Base-by-base conservation (phyloP, 1,284 basidiomycete species). In the Garcileccinum viscosum region DNA sequence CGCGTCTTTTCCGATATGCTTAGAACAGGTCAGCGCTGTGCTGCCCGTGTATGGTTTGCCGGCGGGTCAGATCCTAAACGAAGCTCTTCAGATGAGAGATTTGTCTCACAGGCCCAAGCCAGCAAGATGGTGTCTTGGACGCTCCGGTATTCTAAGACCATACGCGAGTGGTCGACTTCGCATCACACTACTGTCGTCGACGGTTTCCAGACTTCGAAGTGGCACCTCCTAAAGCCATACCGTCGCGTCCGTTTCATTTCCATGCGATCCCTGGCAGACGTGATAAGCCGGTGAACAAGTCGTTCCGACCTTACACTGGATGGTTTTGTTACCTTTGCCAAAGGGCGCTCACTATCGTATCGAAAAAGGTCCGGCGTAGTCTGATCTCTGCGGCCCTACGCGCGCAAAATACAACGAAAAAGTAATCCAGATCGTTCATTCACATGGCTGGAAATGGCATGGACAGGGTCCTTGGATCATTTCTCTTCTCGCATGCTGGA, bases 261-360 rank as follows among this genome's bases (percentile, higher is more conserved):
- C 32, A 22, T 30, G 56, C 42, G 24, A 47, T 47, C 30, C 24
- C 62, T 67, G 37, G 59, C 61, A 8, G 61, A 53, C 42, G 19
- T 27, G 33, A 65, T 53, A 27, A 56, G 14, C 64, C 38, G 22
- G 33, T 22, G 12, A 58, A 66, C 58, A 59, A 59, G 22, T 24
- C n/a, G 17, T 17, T 24, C 35, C 15, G 35, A 61, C 56, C 56
- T 7, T 53, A 27, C 76, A 77, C 76, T 80, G 76, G 75, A 77
- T 80, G 76, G 78, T 78, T 61, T 66, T 67, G 62, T 60, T 65
- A 50, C 61, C 63, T 63, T 67, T 68, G 64, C 64, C 62, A 66
- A 66, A 47, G 67, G 33, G 65, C 62, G 37, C 44, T 66, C 33
- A 61, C 38, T 32, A 61, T 61, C 68, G 68, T 73, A 64, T 67